Base-by-base conservation (phyloP, 371 early-diverging fungal genomes). In the Fennellomyces sp. region DNA sequence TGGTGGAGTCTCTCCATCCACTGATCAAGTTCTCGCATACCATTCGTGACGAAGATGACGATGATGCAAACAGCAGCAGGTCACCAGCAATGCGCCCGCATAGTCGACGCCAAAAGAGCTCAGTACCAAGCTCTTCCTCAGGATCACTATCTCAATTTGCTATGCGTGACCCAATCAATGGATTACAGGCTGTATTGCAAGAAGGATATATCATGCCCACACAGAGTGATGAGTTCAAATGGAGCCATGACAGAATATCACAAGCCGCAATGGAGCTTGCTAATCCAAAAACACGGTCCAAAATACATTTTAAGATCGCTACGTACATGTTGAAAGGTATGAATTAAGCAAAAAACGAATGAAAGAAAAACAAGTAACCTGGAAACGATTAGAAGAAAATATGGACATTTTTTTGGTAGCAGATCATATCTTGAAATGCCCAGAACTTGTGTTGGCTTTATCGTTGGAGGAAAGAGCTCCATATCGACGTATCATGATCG, bases 241-340 rank as follows among this genome's bases (percentile, higher is more conserved):
- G 76, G 74, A 70, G 69, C 5, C 80, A 79, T 42, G 80, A 79
- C 53, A 64, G 76, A 15, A 76, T 72, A 28, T 76, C 80, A 11
- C 76, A 73, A 58, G 80, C 80, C 10, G 80, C 80, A 0, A 75
- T 74, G 74, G 72, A 69, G 13, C 42, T 79, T 2, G 80, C 70
- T n/a, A 61, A 70, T 36, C 70, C 74, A 1, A 70, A 63, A 27
- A 64, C 62, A 5, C 61, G 74, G 7, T 69, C 68, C 31, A 69
- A 61, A 30, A 79, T 79, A 7, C 80, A 79, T 58, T 51, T 74
- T 2, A 67, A 62, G 6, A 76, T 79, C 49, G 76, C 76, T 0
- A 52, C 66, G n/a, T 68, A 65, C 19, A 35, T 74, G n/a, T n/a
- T 36, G 12, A 61, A 35, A 69, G 73, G 70, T 33, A 52, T 58